These are phyloP conservation scores for Cymodocea nodosa DNA, from an alignment of 116 monocot genomes.

Conservation along the genomic window DNA sequence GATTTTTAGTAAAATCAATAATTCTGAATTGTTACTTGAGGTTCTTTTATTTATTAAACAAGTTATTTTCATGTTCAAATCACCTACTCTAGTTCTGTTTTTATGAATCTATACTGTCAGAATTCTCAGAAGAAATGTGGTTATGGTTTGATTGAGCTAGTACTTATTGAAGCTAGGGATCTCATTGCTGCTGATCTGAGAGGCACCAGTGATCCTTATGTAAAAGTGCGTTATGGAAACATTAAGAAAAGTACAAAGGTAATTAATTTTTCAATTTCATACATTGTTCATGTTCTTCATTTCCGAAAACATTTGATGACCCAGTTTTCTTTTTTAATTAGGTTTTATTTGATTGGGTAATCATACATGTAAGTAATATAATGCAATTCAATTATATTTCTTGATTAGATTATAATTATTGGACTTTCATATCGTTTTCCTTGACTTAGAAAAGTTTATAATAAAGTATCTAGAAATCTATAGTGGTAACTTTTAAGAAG, in stretches of 20 bases:
- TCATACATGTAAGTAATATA: no score
- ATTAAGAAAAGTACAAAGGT: conserved; percentile 93
- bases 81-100: background rate
- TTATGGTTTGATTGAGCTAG: conserved; percentile 54
- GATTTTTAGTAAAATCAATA: no score
- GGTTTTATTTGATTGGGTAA: no score
- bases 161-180: conserved; percentile 88
- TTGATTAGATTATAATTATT: no score
- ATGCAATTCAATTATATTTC: no score
- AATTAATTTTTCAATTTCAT: background rate
- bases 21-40: background rate
- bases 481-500: no score
- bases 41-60: background rate
- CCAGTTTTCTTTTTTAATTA: no score
- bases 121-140: conserved; percentile 23
- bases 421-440: no score
- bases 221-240: conserved; percentile 90
- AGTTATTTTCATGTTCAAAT: background rate
- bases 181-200: conserved; percentile 87
- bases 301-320: background rate
- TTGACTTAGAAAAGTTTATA: no score
- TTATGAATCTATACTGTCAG: conserved; percentile 8
- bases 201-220: conserved; percentile 93
- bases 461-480: no score
- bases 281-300: background rate